A percentile compares a stretch with the other conserved stretches of the same genome.
Conservation (phyloP, 371 early-diverging fungal genomes). For the Batkoa obscura region DNA sequence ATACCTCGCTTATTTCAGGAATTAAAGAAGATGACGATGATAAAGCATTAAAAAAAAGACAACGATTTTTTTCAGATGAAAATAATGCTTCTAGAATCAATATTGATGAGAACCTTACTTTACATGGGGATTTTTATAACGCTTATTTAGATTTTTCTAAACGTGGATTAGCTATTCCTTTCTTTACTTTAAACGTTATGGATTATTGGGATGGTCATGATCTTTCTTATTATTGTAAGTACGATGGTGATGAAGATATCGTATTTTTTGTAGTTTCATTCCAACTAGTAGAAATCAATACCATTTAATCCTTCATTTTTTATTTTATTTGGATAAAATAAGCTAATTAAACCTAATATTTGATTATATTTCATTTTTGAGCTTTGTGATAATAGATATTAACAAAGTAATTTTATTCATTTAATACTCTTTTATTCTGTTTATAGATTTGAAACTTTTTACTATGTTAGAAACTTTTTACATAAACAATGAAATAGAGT, state of each 20-base stretch:
- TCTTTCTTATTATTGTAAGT: background rate
- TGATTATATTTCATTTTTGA: no score
- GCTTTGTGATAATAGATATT: no score
- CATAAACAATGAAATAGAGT: no score
- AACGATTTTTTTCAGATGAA: background rate
- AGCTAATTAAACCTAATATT: no score
- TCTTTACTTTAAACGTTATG: background rate
- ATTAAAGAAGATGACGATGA: background rate
- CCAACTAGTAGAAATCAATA: background rate
- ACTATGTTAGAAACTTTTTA: no score
- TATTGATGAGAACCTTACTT: background rate
- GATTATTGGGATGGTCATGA: background rate
- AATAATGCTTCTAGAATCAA: background rate
- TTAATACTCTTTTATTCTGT: no score
- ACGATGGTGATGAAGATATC: background rate
- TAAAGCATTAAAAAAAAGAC: background rate
- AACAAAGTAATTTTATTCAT: no score
- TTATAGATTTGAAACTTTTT: no score
- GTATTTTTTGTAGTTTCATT: background rate
- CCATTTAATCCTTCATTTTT: no score
- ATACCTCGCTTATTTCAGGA: background rate
- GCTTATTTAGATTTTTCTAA: background rate
- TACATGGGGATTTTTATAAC: background rate
- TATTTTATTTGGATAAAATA: no score
- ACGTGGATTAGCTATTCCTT: background rate